Percentiles rank a stretch among this genome's conserved stretches.
Conservation (phyloP, 345 rosid genomes). For the Citrus unshiu region DNA sequence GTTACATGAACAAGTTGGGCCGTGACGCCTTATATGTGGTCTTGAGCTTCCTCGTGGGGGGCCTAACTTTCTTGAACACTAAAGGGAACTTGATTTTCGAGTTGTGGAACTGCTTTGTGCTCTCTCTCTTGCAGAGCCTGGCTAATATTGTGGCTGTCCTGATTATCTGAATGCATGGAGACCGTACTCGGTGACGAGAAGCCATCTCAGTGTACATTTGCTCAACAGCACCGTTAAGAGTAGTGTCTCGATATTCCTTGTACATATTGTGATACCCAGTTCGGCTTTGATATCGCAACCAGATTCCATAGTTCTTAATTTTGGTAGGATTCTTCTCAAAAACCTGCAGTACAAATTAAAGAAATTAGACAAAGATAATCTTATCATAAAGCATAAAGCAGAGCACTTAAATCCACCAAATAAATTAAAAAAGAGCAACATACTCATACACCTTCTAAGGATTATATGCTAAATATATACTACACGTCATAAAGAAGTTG, state of each 20-base stretch:
- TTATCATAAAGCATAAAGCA: no score
- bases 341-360: constrained; percentile 6
- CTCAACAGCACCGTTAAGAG: constrained; percentile 32
- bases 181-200: constrained; percentile 35
- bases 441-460: no score
- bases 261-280: constrained; percentile 38
- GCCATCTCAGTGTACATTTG: constrained; percentile 42
- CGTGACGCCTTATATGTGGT: constrained; percentile 34
- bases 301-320: constrained; percentile 35
- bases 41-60: constrained; percentile 29
- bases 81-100: constrained; percentile 33
- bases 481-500: no score
- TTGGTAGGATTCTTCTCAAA: constrained; percentile 34
- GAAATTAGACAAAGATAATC: not conserved
- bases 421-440: no score
- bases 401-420: no score
- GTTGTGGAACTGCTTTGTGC: constrained; percentile 34
- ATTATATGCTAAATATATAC: no score
- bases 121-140: constrained; percentile 37
- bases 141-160: constrained; percentile 28
- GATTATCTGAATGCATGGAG: constrained; percentile 35
- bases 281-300: constrained; percentile 35
- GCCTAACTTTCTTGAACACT: constrained; percentile 31
- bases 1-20: constrained; percentile 36
- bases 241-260: constrained; percentile 32